Base-by-base conservation (phyloP, 805 yeast species). In the Yueomyces sinensis region DNA sequence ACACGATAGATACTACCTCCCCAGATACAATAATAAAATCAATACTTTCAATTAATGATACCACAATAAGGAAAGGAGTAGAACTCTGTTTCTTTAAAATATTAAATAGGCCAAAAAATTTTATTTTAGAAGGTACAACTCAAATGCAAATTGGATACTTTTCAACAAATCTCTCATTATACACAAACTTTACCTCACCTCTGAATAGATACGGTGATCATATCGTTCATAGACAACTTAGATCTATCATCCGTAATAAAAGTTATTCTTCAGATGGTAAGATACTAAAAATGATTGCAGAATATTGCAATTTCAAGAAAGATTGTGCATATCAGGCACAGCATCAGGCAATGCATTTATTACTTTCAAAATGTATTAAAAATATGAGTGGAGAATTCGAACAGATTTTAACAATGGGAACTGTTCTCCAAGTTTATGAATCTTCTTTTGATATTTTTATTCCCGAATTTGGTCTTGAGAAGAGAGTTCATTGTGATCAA, bases 401-500 rank as follows among this genome's bases (percentile, higher is more conserved):
- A 2, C 95, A 84, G 54, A 54, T 84, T 33, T 66, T 89, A 42
- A 75, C 86, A 28, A 75, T 77, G 72, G 96, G 94, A 13, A 74
- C 84, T 13, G 91, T 89, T 14, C 60, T 84, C 18, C 95, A 86
- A 56, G 96, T 89, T 9, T 87, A 89, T 55, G 97, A 91, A 58
- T 82, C 95, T 1, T 83, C 97, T 2, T 91, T 91, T 61, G 98
- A 91, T 56, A 89, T 87, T 3, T 73, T 81, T 44, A 66, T 87
- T 41, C 95, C 95, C 2, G 95, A 84, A 44, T 80, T 86, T 61
- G 96, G 96, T 30, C 81, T 87, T 46, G 96, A 87, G 54, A 87
- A 87, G 58, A 70, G 96, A 49, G 95, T 87, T 17, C 98, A 91
- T 51, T 96, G 97, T 19, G 98, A 91, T 59, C 97, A 91, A 59